These are phyloP conservation scores for Parascedosporium putredinis DNA, from an alignment of 2,329 filamentous ascomycete genomes.

Conservation along the genomic window DNA sequence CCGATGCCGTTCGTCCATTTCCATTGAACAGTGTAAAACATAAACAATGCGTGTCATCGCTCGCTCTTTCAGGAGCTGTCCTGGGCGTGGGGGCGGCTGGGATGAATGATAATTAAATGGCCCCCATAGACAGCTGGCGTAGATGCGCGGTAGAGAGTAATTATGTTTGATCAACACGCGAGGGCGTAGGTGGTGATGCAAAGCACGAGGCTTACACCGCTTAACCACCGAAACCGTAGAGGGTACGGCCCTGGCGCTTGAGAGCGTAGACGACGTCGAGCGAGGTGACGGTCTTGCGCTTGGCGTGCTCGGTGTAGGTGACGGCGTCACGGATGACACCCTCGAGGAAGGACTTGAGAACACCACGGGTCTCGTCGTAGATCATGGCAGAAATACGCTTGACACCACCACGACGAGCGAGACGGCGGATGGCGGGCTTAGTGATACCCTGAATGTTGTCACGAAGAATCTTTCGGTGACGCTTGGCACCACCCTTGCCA, in stretches of 20 bases:
- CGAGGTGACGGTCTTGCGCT: conserved; percentile 69
- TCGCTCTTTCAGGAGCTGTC: neutral
- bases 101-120: too few species aligned
- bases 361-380: conserved; percentile 69
- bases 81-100: too few species aligned
- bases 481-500: conserved; percentile 97
- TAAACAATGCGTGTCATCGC: neutral
- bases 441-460: conserved; percentile 99
- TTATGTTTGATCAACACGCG: neutral
- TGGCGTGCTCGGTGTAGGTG: conserved; percentile 72
- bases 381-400: conserved; percentile 99
- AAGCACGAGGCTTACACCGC: too few species aligned
- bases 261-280: conserved; percentile 59
- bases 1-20: conserved; percentile 1
- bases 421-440: conserved; percentile 96
- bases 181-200: neutral
- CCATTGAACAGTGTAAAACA: conserved; percentile 2
- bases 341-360: conserved; percentile 70
- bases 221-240: conserved; percentile 88
- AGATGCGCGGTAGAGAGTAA: neutral
- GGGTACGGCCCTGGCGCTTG: conserved; percentile 63
- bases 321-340: conserved; percentile 67
- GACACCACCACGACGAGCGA: conserved; percentile 97
- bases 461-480: conserved; percentile 97
- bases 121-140: neutral